Percentiles rank a stretch among this genome's conserved stretches.
These are phyloP conservation scores for Ephemerocybe angulata DNA, from an alignment of 768 basidiomycete genomes.

Conservation along the genomic window DNA sequence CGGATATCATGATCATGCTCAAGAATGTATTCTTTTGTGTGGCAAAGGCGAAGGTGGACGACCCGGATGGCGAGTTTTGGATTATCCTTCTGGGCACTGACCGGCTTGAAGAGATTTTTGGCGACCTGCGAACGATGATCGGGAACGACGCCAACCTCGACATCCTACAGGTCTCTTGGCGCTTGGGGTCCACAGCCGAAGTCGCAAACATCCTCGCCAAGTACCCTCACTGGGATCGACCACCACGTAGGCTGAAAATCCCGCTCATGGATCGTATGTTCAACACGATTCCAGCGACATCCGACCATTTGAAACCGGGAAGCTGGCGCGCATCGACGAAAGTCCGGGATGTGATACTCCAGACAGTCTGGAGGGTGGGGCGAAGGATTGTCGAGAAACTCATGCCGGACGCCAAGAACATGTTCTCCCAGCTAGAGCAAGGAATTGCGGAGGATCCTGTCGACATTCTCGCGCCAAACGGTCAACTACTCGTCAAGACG, in stretches of 20 bases:
- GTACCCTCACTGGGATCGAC: slow-evolving; percentile 34
- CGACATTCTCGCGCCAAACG: neutral
- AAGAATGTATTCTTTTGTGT: no score
- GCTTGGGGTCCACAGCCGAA: no score
- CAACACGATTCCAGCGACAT: slow-evolving; percentile 13
- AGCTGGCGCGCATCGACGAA: no score
- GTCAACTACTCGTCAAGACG: neutral
- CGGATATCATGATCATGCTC: slow-evolving; percentile 33
- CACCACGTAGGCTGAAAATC: slow-evolving; percentile 26
- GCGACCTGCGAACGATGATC: no score
- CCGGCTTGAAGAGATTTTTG: slow-evolving; percentile 28
- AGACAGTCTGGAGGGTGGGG: no score
- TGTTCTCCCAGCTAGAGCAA: neutral
- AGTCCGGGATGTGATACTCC: no score
- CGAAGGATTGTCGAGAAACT: neutral
- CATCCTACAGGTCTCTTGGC: no score
- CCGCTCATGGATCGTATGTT: slow-evolving; percentile 17
- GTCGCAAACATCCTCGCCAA: no score
- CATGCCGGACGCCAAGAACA: neutral
- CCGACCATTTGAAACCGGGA: slow-evolving; percentile 36
- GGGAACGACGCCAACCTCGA: no score
- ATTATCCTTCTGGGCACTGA: slow-evolving; percentile 34
- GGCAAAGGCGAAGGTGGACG: slow-evolving; percentile 30
- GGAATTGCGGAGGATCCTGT: no score
- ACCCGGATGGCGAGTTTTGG: slow-evolving; percentile 25